Evolutionary conservation across 2,329 filamentous ascomycete species (phyloP).

Genomic region (Trichoderma citrinoviride): DNA sequence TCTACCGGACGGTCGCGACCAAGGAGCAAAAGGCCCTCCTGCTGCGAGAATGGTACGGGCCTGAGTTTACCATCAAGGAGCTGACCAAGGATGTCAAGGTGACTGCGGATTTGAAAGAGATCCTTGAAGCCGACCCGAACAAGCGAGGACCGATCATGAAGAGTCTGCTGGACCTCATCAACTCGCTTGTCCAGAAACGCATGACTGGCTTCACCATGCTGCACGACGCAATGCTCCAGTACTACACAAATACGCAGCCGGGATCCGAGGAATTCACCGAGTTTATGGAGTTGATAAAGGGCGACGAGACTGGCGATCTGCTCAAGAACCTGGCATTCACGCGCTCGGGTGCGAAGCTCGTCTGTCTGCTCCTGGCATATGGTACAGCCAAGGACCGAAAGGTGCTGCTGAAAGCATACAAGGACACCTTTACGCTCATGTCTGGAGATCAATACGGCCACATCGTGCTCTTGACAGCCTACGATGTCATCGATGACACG

Average conservation of each 20-base stretch:
- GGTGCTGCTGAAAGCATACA: slow-evolving; percentile 81
- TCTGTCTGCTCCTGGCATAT: slow-evolving; percentile 77
- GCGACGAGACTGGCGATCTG: slow-evolving; percentile 85
- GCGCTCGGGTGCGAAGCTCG: slow-evolving; percentile 77
- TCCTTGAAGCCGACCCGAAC: slow-evolving; percentile 74
- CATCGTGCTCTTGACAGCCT: slow-evolving; percentile 76
- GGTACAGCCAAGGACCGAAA: slow-evolving; percentile 92
- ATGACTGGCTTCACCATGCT: slow-evolving; percentile 96
- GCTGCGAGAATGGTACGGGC: slow-evolving; percentile 92
- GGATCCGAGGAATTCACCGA: slow-evolving; percentile 81
- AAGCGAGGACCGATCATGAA: slow-evolving; percentile 87
- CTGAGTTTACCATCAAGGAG: slow-evolving; percentile 84
- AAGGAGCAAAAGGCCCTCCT: slow-evolving; percentile 81
- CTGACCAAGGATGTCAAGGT: slow-evolving; percentile 51
- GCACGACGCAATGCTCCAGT: slow-evolving; percentile 97
- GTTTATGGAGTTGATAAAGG: slow-evolving; percentile 86
- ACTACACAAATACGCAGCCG: slow-evolving; percentile 75
- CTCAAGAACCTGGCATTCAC: slow-evolving; percentile 97
- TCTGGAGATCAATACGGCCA: slow-evolving; percentile 77
- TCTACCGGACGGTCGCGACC: slow-evolving; percentile 86
- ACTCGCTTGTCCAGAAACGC: slow-evolving; percentile 92
- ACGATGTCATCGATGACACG: slow-evolving; percentile 93
- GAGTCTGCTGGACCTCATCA: slow-evolving; percentile 81
- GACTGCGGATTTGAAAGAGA: slow-evolving; percentile 68
- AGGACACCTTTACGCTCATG: slow-evolving; percentile 83